These are phyloP conservation scores for Aquilaria sinensis DNA, from an alignment of 345 rosid genomes.

Conservation along the genomic window DNA sequence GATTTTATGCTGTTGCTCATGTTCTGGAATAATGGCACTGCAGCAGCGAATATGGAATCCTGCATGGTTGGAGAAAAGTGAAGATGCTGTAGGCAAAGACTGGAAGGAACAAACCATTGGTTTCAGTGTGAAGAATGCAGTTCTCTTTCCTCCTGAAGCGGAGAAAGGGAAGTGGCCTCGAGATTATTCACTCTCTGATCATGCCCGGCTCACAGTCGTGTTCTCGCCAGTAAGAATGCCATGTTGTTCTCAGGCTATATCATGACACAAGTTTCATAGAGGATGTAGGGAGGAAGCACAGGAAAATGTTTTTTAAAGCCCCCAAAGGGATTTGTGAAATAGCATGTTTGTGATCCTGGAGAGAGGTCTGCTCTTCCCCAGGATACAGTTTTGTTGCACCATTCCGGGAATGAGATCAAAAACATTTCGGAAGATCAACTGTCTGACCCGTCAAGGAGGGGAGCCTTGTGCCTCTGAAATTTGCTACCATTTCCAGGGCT, in stretches of 20 bases:
- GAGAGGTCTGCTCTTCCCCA: too few relatives aligned
- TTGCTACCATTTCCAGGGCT: too few relatives aligned
- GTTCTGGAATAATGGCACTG: constrained; percentile 18
- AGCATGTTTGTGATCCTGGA: too few relatives aligned
- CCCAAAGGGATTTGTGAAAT: too few relatives aligned
- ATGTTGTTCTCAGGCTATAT: constrained; percentile 28
- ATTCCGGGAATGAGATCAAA: too few relatives aligned
- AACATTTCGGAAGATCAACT: too few relatives aligned
- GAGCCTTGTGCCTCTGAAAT: too few relatives aligned
- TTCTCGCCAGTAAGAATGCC: constrained; percentile 69
- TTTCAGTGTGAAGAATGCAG: constrained; percentile 64
- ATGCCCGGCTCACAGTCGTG: constrained; percentile 67
- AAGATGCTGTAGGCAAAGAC: constrained; percentile 23
- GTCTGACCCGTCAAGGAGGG: too few relatives aligned
- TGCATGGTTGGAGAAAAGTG: constrained; percentile 42
- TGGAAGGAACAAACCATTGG: constrained; percentile 54
- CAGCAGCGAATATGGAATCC: constrained; percentile 85
- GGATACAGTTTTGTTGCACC: too few relatives aligned
- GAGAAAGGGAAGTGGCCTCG: constrained; percentile 77
- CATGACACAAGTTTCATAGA: constrained; percentile 13
- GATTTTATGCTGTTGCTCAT: neutral
- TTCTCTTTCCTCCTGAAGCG: constrained; percentile 67
- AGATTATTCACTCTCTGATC: constrained; percentile 72
- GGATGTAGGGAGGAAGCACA: too few relatives aligned
- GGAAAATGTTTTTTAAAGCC: too few relatives aligned